These are phyloP conservation scores for Podospora australis DNA, from an alignment of 495 filamentous ascomycete species.

Conservation along the genomic window DNA sequence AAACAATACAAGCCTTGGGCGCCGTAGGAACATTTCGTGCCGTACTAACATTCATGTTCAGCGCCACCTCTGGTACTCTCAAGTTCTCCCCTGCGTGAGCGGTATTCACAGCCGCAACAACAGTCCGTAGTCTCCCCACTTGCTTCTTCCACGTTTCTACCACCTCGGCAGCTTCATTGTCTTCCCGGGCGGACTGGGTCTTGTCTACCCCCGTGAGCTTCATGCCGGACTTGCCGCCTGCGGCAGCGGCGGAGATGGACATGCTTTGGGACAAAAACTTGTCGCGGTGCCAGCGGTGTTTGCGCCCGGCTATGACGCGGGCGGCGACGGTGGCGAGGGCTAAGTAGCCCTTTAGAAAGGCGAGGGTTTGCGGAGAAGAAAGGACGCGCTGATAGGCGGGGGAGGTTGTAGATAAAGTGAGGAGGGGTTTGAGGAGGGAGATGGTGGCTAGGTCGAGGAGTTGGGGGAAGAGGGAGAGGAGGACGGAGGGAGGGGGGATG, in stretches of 20 bases:
- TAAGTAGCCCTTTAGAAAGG: slow-evolving; percentile 50
- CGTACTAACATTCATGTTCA: slow-evolving; percentile 53
- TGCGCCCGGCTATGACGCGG: slow-evolving; percentile 79
- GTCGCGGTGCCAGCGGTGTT: slow-evolving; percentile 84
- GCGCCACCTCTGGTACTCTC: slow-evolving; percentile 61
- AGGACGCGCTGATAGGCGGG: slow-evolving; percentile 48
- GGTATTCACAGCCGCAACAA: slow-evolving; percentile 48
- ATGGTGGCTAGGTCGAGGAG: slow-evolving; percentile 52
- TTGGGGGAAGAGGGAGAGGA: slow-evolving; percentile 67
- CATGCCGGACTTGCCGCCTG: slow-evolving; percentile 69
- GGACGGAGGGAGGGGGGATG: slow-evolving; percentile 77
- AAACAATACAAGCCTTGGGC: slow-evolving; percentile 74
- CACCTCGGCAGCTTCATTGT: slow-evolving; percentile 78
- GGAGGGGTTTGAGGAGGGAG: slow-evolving; percentile 50
- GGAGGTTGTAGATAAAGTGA: slow-evolving; percentile 42
- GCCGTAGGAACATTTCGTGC: slow-evolving; percentile 62
- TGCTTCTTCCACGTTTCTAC: slow-evolving; percentile 64
- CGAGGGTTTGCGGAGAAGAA: slow-evolving; percentile 46
- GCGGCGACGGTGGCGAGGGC: slow-evolving; percentile 60
- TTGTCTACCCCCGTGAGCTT: slow-evolving; percentile 80
- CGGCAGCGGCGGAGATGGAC: slow-evolving; percentile 61
- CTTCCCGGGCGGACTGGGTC: slow-evolving; percentile 72
- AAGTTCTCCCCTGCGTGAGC: slow-evolving; percentile 27
- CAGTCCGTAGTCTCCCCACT: slow-evolving; percentile 54
- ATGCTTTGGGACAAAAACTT: slow-evolving; percentile 77